Evolutionary conservation across 1,284 basidiomycete species (phyloP), one percentile per base, ranked within the genome.

Genomic region (Testicularia cyperi): DNA sequence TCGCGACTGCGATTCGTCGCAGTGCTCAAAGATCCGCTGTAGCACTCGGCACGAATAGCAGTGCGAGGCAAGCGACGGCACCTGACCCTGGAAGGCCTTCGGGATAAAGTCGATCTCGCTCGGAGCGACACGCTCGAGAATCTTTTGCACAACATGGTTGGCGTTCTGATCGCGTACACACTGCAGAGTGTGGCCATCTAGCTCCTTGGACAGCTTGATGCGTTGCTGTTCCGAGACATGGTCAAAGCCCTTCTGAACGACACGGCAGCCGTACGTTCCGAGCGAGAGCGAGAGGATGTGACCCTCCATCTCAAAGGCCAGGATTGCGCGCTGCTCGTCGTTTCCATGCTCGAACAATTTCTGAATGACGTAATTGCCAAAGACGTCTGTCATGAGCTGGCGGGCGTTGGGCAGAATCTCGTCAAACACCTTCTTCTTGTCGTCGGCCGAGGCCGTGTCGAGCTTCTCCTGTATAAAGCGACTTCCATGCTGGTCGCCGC

Each of bases 1-100:
- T 29, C 86, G 81, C 0, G 84, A 85, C 28, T 96, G 81, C 9
- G 12, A 47, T 41, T 70, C 58, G 15, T 18, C 36, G 32, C 70
- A 66, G 68, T 90, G 84, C 75, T 96, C 92, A 51, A 98, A 86
- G 73, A 88, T 89, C 43, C 91, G 83, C 78, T 98, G 95, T 16
- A 98, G 82, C 13, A 98, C 95, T 8, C 95, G 85, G 73, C 95
- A 98, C 0, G 92, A 92, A 67, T 92, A 97, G 1, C 90, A 86
- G 75, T 98, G 92, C 1, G 86, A 87, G 1, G 92, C 86, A 16
- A 98, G 81, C 43, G 86, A 84, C 54, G 84, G 83, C n/a, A 95
- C 88, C 63, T 88, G 86, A 4, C 88, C 88, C 10, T 83, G 81
- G 81, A 97, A 95, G 1, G 83, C 80, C 36, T 83, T 79, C 3